Base-by-base conservation (phyloP, 257 asterid genomes). In the Striga asiatica region DNA sequence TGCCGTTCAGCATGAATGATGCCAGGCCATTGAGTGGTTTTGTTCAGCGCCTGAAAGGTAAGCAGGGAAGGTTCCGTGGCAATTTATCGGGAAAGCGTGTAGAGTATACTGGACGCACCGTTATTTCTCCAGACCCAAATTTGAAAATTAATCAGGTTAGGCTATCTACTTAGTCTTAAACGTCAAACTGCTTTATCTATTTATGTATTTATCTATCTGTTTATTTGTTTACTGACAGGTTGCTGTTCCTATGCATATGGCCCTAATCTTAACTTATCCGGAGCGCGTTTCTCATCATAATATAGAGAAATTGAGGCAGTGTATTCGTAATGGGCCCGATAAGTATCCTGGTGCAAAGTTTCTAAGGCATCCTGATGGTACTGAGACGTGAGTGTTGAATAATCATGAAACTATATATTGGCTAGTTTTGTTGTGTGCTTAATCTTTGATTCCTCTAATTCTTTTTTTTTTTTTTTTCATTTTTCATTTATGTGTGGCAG, bases 71-170 rank as follows among this genome's bases (percentile, higher is more conserved):
- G 46, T 91, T 91, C 52, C 93, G 97, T 77, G 82, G 85, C 31
- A 91, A 91, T 75, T 76, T 91, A 64, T 87, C 89, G 0, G 98
- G 98, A 52, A 91, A 91, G 78, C 97, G 98, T 69, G 98, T 87
- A 29, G 98, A 91, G 66, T 91, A 27, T 68, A 87, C 97, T 35
- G 96, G 97, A 55, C 78, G 98, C 74, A 91, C 98, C 29, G 98
- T 91, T 56, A 91, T 91, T 64, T 91, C 97, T 58, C 98, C 95
- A 16, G 98, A 91, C 61, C 98, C 97, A 23, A 91, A 91, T 71
- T 72, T 91, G 67, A 82, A 80, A 69, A 91, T 91, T 57, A 81
- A 76, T 18, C 88, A 91, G 98, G 98, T 91, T 25, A 29, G 58
- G 41, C 54, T 53, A 31, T 67, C 41, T 52, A 34, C 53, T 67